Evolutionary conservation across 176 grass and related monocot genomes (phyloP), one percentile per base, ranked within the genome.

Genomic region (Lolium multiflorum): DNA sequence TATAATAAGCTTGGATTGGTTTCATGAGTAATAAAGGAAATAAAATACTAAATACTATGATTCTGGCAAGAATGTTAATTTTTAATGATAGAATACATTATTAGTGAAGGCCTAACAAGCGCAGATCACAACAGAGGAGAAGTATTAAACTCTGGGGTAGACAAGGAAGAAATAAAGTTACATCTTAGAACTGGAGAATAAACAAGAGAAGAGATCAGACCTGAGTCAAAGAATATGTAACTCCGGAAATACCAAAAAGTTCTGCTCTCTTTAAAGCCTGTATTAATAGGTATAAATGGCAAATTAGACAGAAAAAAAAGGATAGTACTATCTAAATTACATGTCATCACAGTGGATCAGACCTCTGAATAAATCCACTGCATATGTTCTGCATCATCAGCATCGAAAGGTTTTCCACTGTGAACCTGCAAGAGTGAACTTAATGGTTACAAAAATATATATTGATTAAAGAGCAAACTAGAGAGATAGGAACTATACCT

Each of bases 241-340:
- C 97, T 84, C 97, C 97, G 63, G 92, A 79, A 88, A 98, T 98
- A 71, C 94, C 97, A 61, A 98, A 98, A 87, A 98, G 92, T 73
- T 98, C 97, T 68, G 97, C 94, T 83, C 97, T 98, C 76, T 96
- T 98, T 71, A 98, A 90, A 82, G 97, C 97, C 97, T 98, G 92
- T 82, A 76, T 43, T 82, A 76, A 7, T 14, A 81, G 87, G 38
- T 87, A 82, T 67, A 83, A 47, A 85, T 71, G 28, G 74, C 78
- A 91, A 82, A 76, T 90, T 74, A 79, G 26, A 83, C 9, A 76
- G 48, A 76, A 20, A 21, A 87, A 18, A 28, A 26, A 65, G 46
- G 46, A 59, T 65, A 65, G 16, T 20, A 8, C 11, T 43, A 31
- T 82, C 57, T 70, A 66, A 87, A 41, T 63, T 11, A 64, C 10